These are phyloP conservation scores for Saturnispora besseyi DNA, from an alignment of 805 yeast species.

Conservation along the genomic window DNA sequence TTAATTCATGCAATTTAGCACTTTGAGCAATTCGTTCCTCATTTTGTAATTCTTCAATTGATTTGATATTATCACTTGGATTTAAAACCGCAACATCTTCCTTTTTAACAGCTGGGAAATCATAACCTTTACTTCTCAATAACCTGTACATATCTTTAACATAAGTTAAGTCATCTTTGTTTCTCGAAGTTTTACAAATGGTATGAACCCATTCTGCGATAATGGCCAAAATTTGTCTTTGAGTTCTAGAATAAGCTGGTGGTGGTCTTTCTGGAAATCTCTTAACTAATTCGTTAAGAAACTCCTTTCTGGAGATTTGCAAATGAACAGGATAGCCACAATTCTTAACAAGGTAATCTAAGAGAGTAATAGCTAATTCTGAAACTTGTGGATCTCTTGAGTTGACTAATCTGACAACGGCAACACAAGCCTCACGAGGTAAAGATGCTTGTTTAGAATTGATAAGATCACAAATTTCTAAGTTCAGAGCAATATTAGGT, in stretches of 20 bases:
- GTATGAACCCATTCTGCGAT: conserved; percentile 98
- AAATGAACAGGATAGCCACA: conserved; percentile 97
- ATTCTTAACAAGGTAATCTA: conserved; percentile 90
- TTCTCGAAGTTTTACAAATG: conserved; percentile 78
- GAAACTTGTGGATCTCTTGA: conserved; percentile 78
- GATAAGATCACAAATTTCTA: conserved; percentile 89
- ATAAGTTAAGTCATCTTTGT: conserved; percentile 85
- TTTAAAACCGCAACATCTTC: conserved; percentile 91
- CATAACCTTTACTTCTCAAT: conserved; percentile 80
- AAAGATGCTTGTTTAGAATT: conserved; percentile 86
- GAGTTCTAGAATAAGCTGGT: conserved; percentile 69
- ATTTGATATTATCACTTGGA: conserved; percentile 78
- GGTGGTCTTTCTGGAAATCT: conserved; percentile 95
- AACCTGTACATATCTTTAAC: conserved; percentile 94
- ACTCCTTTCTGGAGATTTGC: conserved; percentile 91
- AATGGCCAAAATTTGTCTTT: conserved; percentile 75
- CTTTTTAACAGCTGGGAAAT: conserved; percentile 82
- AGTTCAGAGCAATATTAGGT: conserved; percentile 80
- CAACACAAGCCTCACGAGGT: conserved; percentile 87
- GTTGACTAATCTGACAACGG: conserved; percentile 74
- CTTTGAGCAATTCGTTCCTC: conserved; percentile 91
- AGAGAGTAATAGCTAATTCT: conserved; percentile 58
- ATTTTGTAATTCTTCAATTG: conserved; percentile 81
- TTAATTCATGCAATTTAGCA: conserved; percentile 91
- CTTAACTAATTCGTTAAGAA: conserved; percentile 85